A percentile compares a stretch with the other conserved stretches of the same genome.
These are phyloP conservation scores for Chrysoporthe puriensis DNA, from an alignment of 2,329 filamentous ascomycete genomes.

Conservation along the genomic window DNA sequence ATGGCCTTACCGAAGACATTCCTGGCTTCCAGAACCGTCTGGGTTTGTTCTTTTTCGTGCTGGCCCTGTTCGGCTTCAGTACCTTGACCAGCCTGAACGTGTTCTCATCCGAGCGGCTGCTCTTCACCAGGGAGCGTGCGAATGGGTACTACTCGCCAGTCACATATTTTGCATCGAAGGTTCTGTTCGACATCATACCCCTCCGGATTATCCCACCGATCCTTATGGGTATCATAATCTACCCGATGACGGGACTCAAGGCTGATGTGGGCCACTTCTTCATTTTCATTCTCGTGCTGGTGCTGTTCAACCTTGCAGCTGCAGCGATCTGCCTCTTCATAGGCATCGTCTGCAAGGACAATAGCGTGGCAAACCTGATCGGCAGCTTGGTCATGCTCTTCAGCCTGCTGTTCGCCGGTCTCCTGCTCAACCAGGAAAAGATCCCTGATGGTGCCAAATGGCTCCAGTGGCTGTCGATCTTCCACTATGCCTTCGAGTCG, in stretches of 20 bases:
- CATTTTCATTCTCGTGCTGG: conserved; percentile 87
- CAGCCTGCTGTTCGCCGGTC: conserved; percentile 89
- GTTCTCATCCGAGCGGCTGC: conserved; percentile 85
- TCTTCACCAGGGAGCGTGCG: conserved; percentile 91
- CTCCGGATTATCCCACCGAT: conserved; percentile 93
- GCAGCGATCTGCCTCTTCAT: conserved; percentile 95
- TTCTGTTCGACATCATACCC: conserved; percentile 97
- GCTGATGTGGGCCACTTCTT: conserved; percentile 83
- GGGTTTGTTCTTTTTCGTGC: conserved; percentile 95
- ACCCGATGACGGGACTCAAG: conserved; percentile 95
- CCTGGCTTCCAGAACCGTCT: conserved; percentile 97
- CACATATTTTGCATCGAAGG: conserved; percentile 93
- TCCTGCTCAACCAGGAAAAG: conserved; percentile 91
- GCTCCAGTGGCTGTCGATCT: conserved; percentile 93
- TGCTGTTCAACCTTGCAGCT: conserved; percentile 94
- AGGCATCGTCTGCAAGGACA: conserved; percentile 91
- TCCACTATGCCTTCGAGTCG: conserved; percentile 96
- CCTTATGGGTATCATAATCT: conserved; percentile 93
- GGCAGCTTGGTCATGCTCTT: conserved; percentile 98
- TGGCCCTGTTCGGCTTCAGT: conserved; percentile 95
- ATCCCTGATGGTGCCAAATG: conserved; percentile 85
- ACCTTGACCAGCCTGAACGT: conserved; percentile 92
- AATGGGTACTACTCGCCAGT: conserved; percentile 96
- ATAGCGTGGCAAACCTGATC: conserved; percentile 88
- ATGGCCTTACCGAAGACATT: conserved; percentile 93